Percentiles rank a stretch among this genome's conserved stretches.
Conservation (phyloP, 73 alveolate genomes). For the Urostyla sp. region DNA sequence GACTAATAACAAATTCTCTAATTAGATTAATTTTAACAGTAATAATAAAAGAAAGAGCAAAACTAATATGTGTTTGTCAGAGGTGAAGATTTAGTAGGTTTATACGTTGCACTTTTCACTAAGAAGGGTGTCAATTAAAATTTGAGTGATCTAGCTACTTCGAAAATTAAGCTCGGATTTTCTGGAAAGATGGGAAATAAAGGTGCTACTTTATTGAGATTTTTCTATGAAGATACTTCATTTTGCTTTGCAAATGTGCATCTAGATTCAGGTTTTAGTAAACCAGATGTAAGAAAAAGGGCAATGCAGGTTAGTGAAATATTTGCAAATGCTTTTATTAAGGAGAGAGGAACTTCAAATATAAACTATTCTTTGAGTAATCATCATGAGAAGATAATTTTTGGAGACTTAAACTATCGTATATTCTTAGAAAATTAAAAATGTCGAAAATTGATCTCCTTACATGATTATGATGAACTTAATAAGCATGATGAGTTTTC, state of each 20-base stretch:
- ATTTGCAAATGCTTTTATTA: slow-evolving; percentile 48
- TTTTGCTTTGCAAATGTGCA: slow-evolving; percentile 79
- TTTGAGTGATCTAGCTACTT: slow-evolving; percentile 40
- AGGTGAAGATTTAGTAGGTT: slow-evolving; percentile 49
- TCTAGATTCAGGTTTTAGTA: slow-evolving; percentile 73
- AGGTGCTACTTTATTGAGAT: slow-evolving; percentile 85
- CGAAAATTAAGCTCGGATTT: slow-evolving; percentile 84
- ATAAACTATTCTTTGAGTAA: slow-evolving; percentile 37
- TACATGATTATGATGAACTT: slow-evolving; percentile 51
- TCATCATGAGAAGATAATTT: slow-evolving; percentile 70
- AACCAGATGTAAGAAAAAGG: slow-evolving; percentile 61
- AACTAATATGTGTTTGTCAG: slow-evolving; percentile 27
- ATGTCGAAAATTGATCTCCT: neutral
- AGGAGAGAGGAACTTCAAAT: slow-evolving; percentile 62
- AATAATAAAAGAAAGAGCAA: too few relatives aligned
- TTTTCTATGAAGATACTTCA: slow-evolving; percentile 73
- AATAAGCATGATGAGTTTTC: slow-evolving; percentile 78
- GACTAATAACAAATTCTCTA: too few relatives aligned
- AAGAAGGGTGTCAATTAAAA: slow-evolving; percentile 32
- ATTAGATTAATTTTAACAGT: too few relatives aligned
- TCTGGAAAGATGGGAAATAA: slow-evolving; percentile 92
- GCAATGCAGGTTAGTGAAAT: slow-evolving; percentile 3
- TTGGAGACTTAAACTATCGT: slow-evolving; percentile 68
- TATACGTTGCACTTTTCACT: slow-evolving; percentile 17
- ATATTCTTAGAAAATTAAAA: neutral